A percentile compares a stretch with the other conserved stretches of the same genome.
Evolutionary conservation across 2,329 filamentous ascomycete genomes (phyloP).

Genomic region (Nemania abortiva): DNA sequence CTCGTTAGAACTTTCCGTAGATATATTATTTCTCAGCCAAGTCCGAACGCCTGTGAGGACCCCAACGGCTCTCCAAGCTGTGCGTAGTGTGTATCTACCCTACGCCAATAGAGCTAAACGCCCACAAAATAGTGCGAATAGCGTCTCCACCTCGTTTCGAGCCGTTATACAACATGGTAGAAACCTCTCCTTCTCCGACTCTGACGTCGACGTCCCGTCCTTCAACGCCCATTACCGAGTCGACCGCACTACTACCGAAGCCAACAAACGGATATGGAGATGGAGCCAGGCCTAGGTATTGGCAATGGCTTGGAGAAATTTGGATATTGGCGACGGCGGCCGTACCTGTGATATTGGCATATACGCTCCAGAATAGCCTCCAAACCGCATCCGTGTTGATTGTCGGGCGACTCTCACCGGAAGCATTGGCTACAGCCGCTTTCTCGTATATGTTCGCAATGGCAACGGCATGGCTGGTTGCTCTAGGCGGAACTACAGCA

Average conservation of each 20-base stretch:
- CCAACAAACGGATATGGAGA: slow-evolving; percentile 1
- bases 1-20: background rate
- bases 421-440: slow-evolving; percentile 83
- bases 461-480: slow-evolving; percentile 88
- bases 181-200: slow-evolving; percentile 30
- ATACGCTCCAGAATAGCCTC: slow-evolving; percentile 85
- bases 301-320: slow-evolving; percentile 68
- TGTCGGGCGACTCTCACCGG: slow-evolving; percentile 81
- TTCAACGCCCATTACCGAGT: slow-evolving; percentile 38
- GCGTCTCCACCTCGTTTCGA: background rate
- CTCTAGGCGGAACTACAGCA: slow-evolving; percentile 85
- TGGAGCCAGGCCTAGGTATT: slow-evolving; percentile 23
- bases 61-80: slow-evolving; percentile 3
- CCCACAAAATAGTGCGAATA: slow-evolving; percentile 9
- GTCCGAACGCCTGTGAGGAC: background rate
- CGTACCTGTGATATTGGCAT: slow-evolving; percentile 83
- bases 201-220: slow-evolving; percentile 25
- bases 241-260: slow-evolving; percentile 44
- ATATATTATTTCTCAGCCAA: background rate
- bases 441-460: slow-evolving; percentile 96
- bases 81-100: background rate
- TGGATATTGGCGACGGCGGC: slow-evolving; percentile 76
- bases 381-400: slow-evolving; percentile 87
- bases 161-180: slow-evolving; percentile 35
- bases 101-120: slow-evolving; percentile 4